phyloP scores from a whole-genome alignment of 805 yeast species.

The Yarrowia bubula region DNA sequence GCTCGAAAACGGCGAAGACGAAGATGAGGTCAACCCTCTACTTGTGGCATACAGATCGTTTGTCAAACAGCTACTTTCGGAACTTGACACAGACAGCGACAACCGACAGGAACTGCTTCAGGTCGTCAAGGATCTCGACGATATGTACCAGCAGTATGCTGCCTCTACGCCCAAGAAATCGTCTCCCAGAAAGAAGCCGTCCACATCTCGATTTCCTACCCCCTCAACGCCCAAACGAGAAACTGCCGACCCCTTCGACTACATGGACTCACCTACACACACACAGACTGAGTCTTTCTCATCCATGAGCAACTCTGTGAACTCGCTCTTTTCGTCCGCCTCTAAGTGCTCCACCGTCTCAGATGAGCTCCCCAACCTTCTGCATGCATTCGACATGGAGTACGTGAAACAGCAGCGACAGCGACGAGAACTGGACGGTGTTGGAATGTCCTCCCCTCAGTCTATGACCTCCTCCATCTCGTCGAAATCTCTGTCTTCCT shows the following conservation, averaged over 20 bases:
- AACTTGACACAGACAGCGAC: slow-evolving; percentile 30
- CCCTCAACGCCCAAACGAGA: slow-evolving; percentile 11
- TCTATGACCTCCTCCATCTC: slow-evolving; percentile 2
- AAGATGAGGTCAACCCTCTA: slow-evolving; percentile 28
- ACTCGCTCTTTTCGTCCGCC: slow-evolving; percentile 23
- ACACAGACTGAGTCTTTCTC: slow-evolving; percentile 27
- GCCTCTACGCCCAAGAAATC: slow-evolving; percentile 3
- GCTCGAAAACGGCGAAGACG: slow-evolving; percentile 4
- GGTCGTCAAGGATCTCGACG: slow-evolving; percentile 32
- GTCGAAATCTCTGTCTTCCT: slow-evolving; percentile 13
- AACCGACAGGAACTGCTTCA: slow-evolving; percentile 31
- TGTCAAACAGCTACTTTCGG: slow-evolving; percentile 32
- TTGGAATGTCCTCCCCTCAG: slow-evolving; percentile 4
- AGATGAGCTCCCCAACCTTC: slow-evolving; percentile 34
- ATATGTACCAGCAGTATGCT: slow-evolving; percentile 30
- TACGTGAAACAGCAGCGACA: slow-evolving; percentile 28
- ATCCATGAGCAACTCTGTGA: slow-evolving; percentile 24
- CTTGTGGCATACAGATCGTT: slow-evolving; percentile 32
- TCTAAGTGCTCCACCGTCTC: slow-evolving; percentile 30
- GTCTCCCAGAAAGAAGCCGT: slow-evolving; percentile 5
- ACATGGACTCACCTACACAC: slow-evolving; percentile 14
- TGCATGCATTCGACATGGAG: slow-evolving; percentile 34
- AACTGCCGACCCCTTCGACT: slow-evolving; percentile 14
- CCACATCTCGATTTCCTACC: neutral
- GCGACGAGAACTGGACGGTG: slow-evolving; percentile 10